Evolutionary conservation across 192 early-diverging fungal genomes (phyloP).

Genomic region (Entomortierella beljakovae): DNA sequence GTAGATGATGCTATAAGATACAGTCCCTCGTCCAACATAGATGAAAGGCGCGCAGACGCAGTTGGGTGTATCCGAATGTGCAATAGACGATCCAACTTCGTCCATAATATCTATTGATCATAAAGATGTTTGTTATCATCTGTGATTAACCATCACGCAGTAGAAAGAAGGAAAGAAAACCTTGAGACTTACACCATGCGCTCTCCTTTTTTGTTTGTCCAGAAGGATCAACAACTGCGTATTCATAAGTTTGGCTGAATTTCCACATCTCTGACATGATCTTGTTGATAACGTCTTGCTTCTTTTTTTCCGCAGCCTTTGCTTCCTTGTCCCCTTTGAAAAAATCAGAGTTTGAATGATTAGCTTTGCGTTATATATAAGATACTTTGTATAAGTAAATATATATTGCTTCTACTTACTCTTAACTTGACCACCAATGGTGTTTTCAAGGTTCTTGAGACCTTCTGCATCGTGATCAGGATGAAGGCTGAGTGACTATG

Average conservation of each 20-base stretch:
- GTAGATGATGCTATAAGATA: constrained; percentile 74
- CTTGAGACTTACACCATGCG: constrained; percentile 60
- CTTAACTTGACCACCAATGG: constrained; percentile 58
- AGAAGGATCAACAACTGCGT: constrained; percentile 56
- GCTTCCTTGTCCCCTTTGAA: constrained; percentile 45
- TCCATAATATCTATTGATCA: constrained; percentile 56
- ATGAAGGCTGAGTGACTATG: constrained; percentile 51
- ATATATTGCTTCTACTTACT: constrained; percentile 17
- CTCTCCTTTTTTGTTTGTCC: constrained; percentile 60
- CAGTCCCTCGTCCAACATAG: constrained; percentile 63
- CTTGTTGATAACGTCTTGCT: constrained; percentile 32
- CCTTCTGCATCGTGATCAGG: constrained; percentile 54
- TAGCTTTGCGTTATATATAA: neutral
- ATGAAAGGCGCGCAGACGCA: constrained; percentile 73
- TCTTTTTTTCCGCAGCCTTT: constrained; percentile 49
- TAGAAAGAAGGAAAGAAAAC: too few relatives aligned
- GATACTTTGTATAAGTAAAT: neutral
- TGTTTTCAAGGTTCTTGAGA: constrained; percentile 53
- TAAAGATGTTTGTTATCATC: neutral
- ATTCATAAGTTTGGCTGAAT: constrained; percentile 65
- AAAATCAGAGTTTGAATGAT: neutral
- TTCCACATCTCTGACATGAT: constrained; percentile 60
- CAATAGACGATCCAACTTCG: constrained; percentile 73
- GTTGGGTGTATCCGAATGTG: constrained; percentile 70
- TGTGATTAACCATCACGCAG: too few relatives aligned